Evolutionary conservation across 148 eudicot genomes (phyloP).

Genomic region (Chenopodium album): DNA sequence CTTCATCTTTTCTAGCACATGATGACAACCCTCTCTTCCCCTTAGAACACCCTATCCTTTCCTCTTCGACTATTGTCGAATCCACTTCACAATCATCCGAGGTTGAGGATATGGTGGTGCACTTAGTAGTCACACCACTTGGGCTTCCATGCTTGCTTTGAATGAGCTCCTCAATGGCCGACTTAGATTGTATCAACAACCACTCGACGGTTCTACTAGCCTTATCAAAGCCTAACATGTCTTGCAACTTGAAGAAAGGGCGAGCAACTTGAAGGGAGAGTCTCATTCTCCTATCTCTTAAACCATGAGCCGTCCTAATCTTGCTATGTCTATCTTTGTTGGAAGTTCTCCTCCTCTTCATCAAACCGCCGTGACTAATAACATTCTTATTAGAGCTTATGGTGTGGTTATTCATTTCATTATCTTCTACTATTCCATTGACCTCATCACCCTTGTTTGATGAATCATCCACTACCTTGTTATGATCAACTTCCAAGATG

Average conservation of each 20-base stretch:
- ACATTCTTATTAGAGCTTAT: not conserved
- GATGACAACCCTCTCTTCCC: not conserved
- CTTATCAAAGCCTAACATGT: conserved; percentile 57
- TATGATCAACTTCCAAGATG: not conserved
- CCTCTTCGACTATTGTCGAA: conserved; percentile 17
- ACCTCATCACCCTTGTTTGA: conserved; percentile 20
- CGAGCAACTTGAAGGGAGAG: conserved; percentile 64
- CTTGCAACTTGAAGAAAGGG: conserved; percentile 58
- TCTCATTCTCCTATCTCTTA: conserved; percentile 71
- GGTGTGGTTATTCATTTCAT: not conserved
- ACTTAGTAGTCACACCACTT: conserved; percentile 37
- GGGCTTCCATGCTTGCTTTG: conserved; percentile 30
- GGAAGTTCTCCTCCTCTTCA: conserved; percentile 34
- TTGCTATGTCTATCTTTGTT: conserved; percentile 77
- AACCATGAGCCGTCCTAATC: conserved; percentile 63
- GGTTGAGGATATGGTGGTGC: conserved; percentile 36
- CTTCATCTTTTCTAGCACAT: conserved; percentile 11
- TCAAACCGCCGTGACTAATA: not conserved
- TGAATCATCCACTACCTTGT: conserved; percentile 7
- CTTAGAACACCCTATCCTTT: conserved; percentile 7
- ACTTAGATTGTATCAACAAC: conserved; percentile 44
- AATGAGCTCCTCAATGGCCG: conserved; percentile 48
- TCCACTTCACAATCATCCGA: conserved; percentile 47
- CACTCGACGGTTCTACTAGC: conserved; percentile 67
- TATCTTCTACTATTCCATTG: conserved; percentile 15